Percentiles rank a stretch among this genome's conserved stretches.
phyloP scores from a whole-genome alignment of 1,139 yeast genomes.

The Sugiyamaella xylanicola region DNA sequence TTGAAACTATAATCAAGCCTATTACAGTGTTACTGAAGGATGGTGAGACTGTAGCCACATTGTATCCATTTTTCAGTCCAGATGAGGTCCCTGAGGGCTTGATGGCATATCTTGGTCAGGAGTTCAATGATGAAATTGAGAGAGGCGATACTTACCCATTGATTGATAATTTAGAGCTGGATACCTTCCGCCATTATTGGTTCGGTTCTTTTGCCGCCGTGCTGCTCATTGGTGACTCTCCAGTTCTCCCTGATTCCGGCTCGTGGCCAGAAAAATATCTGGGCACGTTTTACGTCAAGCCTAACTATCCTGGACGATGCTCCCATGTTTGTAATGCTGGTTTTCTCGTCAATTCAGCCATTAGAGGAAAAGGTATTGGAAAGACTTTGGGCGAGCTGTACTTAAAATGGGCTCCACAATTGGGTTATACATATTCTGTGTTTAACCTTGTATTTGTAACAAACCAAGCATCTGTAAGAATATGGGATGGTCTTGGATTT shows the following conservation, averaged over 20 bases:
- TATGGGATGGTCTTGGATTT: conserved; percentile 80
- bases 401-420: conserved; percentile 84
- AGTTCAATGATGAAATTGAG: conserved; percentile 89
- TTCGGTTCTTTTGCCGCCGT: conserved; percentile 79
- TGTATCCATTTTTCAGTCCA: conserved; percentile 75
- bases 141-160: conserved; percentile 87
- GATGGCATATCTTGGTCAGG: conserved; percentile 80
- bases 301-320: conserved; percentile 90
- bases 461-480: conserved; percentile 75
- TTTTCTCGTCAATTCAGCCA: conserved; percentile 87
- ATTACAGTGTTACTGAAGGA: conserved; percentile 32
- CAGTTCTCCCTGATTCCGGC: conserved; percentile 45
- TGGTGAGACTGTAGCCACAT: conserved; percentile 72
- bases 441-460: conserved; percentile 89
- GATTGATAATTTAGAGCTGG: conserved; percentile 71
- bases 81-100: conserved; percentile 72
- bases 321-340: conserved; percentile 92
- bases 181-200: conserved; percentile 81
- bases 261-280: conserved; percentile 91
- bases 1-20: conserved; percentile 33
- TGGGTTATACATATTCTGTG: conserved; percentile 82
- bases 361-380: conserved; percentile 92
- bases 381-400: conserved; percentile 79
- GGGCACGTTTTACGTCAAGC: conserved; percentile 80
- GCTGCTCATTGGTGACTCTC: conserved; percentile 66